Base-by-base conservation (phyloP, 371 early-diverging fungal genomes). In the Saksenaea vasiformis region DNA sequence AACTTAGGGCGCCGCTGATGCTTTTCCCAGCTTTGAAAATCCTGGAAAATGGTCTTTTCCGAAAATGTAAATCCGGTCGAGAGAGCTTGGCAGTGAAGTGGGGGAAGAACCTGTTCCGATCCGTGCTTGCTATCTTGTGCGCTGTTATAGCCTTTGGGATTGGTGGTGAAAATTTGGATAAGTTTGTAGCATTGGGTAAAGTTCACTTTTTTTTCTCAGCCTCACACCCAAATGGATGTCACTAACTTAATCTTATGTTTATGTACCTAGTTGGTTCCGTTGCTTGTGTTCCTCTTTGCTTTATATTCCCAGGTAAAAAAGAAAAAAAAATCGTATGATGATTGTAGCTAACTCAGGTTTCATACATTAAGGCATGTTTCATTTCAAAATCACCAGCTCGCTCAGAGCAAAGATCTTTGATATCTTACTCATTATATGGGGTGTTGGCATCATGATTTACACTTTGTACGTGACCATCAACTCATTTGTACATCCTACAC, bases 11-110 rank as follows among this genome's bases (percentile, higher is more conserved):
- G 0, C 92, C 93, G 8, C 67, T 92, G 28, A 84, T 84, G 66
- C 71, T 91, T 54, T 93, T 90, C 66, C 92, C 93, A 11, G 86
- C 89, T 14, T 85, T 88, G 55, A 77, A 83, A 41, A 93, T 92
- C 63, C 58, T 89, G 36, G 93, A 93, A 68, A 75, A 82, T 24
- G 79, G 72, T n/a, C 31, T 82, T 31, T 83, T 84, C 58, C 67
- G 65, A n/a, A 66, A 73, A 27, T 56, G 57, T 24, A 65, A 67
- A 2, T 72, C 75, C 11, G 86, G 86, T 13, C 67, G 69, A 26
- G 24, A 54, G 13, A 54, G 51, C 19, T n/a, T 53, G 3, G 56
- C 73, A 51, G 73, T 86, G 64, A 92, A 91, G 67, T 84, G 86
- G 86, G 69, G 72, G 34, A 92, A 92, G 80, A 92, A 90, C 67